Conservation (phyloP, 1,284 basidiomycete species). For the Leccinum holopus region DNA sequence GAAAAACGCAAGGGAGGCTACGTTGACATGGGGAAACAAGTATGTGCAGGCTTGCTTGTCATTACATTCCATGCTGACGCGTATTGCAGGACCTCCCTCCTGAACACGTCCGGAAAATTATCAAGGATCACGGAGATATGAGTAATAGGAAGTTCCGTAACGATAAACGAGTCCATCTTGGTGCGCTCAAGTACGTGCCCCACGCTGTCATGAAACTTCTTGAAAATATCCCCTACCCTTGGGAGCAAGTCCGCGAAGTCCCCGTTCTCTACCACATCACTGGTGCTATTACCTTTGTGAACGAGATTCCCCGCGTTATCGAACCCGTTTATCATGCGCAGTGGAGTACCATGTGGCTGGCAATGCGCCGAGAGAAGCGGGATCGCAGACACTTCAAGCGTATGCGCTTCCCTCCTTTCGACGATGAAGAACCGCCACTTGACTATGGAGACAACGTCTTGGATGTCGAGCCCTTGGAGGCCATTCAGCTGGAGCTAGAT, state of each 20-base stretch:
- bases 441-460: conserved; percentile 99
- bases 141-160: conserved; percentile 95
- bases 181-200: conserved; percentile 98
- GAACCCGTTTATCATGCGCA: conserved; percentile 99
- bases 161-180: conserved; percentile 98
- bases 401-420: conserved; percentile 99
- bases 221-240: conserved; percentile 98
- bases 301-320: conserved; percentile 95
- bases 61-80: conserved; percentile 5
- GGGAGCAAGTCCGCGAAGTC: conserved; percentile 99
- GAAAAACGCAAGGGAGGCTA: conserved; percentile 87
- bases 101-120: conserved; percentile 96
- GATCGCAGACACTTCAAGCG: conserved; percentile 99
- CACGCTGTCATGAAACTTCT: conserved; percentile 99
- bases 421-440: conserved; percentile 97
- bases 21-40: conserved; percentile 93
- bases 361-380: conserved; percentile 98
- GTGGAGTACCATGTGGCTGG: conserved; percentile 99
- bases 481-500: conserved; percentile 97
- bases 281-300: conserved; percentile 99
- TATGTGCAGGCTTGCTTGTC: conserved; percentile 35
- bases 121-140: conserved; percentile 98
- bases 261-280: conserved; percentile 98
- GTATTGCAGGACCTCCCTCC: conserved; percentile 72
- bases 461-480: conserved; percentile 97